A percentile compares a stretch with the other conserved stretches of the same genome.
phyloP scores from a whole-genome alignment of 1,284 basidiomycete genomes.

The Heterobasidion parviporum region DNA sequence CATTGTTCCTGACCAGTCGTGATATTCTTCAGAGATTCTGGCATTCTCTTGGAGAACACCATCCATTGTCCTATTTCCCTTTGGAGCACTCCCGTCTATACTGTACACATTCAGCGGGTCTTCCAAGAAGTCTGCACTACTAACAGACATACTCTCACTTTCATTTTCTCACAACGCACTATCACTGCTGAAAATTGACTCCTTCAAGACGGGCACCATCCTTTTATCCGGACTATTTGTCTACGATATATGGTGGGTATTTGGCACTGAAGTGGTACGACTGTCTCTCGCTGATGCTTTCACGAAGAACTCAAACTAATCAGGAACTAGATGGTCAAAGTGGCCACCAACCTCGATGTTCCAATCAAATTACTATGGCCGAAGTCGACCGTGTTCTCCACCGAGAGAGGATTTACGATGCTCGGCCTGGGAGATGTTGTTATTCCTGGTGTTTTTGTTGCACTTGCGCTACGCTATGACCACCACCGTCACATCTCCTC shows the following conservation, averaged over 20 bases:
- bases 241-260: conserved; percentile 90
- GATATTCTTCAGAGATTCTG: conserved; percentile 26
- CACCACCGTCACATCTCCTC: conserved; percentile 33
- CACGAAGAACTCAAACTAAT: not conserved
- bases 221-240: conserved; percentile 78
- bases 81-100: conserved; percentile 60
- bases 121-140: conserved; percentile 53
- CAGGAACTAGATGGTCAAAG: conserved; percentile 74
- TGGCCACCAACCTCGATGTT: conserved; percentile 88
- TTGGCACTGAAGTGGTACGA: conserved; percentile 71
- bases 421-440: conserved; percentile 92
- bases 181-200: conserved; percentile 80
- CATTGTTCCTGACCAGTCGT: not conserved
- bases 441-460: conserved; percentile 85
- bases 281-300: not conserved
- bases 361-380: conserved; percentile 92
- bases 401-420: conserved; percentile 72
- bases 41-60: conserved; percentile 55
- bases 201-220: conserved; percentile 82
- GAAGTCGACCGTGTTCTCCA: conserved; percentile 55
- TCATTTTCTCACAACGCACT: conserved; percentile 83
- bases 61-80: conserved; percentile 54
- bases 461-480: conserved; percentile 87
- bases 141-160: conserved; percentile 78
- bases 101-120: conserved; percentile 50